These are phyloP conservation scores for Penicillium daleae DNA, from an alignment of 495 filamentous ascomycete species.

Conservation along the genomic window DNA sequence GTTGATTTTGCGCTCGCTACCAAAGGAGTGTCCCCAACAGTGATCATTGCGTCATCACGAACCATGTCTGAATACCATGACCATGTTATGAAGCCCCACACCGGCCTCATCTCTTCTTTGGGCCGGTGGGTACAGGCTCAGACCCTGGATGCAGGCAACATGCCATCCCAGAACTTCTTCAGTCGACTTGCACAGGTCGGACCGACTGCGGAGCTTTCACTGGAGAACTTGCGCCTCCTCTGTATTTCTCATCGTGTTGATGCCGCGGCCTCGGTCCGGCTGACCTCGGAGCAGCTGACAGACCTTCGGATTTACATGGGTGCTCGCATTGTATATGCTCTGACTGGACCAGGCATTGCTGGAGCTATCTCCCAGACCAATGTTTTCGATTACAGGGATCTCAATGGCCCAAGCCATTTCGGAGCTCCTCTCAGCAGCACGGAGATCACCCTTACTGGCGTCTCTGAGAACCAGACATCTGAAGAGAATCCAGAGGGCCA, in stretches of 20 bases:
- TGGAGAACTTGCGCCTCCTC: conserved; percentile 69
- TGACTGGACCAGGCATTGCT: conserved; percentile 79
- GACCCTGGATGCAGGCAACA: conserved; percentile 70
- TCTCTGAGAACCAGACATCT: conserved; percentile 62
- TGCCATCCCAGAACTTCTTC: conserved; percentile 51
- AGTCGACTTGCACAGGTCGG: conserved; percentile 57
- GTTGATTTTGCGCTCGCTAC: conserved; percentile 74
- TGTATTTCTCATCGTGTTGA: conserved; percentile 46
- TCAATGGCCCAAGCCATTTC: conserved; percentile 67
- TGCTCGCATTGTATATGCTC: conserved; percentile 80
- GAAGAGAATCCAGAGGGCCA: conserved; percentile 59
- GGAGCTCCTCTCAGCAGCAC: conserved; percentile 78
- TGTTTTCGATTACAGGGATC: conserved; percentile 82
- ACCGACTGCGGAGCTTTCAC: conserved; percentile 63
- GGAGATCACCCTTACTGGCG: conserved; percentile 69
- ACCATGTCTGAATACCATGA: conserved; percentile 70
- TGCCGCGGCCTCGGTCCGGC: conserved; percentile 36
- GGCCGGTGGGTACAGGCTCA: conserved; percentile 72
- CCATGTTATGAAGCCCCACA: conserved; percentile 52
- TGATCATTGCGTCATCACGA: conserved; percentile 77
- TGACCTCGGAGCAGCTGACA: conserved; percentile 70
- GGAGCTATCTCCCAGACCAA: conserved; percentile 84
- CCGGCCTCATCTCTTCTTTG: conserved; percentile 56
- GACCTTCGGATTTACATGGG: conserved; percentile 81
- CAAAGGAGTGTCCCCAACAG: conserved; percentile 73